These are phyloP conservation scores for Psilocybe cyanescens DNA, from an alignment of 768 basidiomycete genomes.

Conservation along the genomic window DNA sequence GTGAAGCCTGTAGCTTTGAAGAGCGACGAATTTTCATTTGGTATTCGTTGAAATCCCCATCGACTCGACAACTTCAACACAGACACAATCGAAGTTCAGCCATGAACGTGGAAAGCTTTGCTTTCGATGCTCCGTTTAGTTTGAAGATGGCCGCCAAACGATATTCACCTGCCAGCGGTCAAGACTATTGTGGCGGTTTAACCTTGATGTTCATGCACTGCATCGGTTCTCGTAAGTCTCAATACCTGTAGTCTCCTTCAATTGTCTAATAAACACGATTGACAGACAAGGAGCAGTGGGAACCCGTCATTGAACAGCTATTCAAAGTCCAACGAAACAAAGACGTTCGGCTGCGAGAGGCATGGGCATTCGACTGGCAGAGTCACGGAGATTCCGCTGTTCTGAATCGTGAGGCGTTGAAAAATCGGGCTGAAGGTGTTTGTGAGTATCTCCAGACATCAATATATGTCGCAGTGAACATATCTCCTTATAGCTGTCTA, in stretches of 20 bases:
- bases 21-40: too few relatives aligned
- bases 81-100: too few relatives aligned
- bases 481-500: constrained; percentile 30
- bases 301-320: constrained; percentile 44
- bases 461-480: not conserved
- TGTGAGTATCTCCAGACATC: constrained; percentile 30
- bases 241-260: not conserved
- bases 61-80: too few relatives aligned
- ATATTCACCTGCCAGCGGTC: constrained; percentile 34
- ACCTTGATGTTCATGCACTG: constrained; percentile 53
- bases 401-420: constrained; percentile 39
- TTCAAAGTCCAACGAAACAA: constrained; percentile 33
- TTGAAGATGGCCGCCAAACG: constrained; percentile 50
- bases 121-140: constrained; percentile 23
- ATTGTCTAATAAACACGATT: not conserved
- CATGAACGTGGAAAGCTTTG: constrained; percentile 19
- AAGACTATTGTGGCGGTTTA: constrained; percentile 34
- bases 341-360: constrained; percentile 39
- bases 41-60: too few relatives aligned
- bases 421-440: constrained; percentile 33
- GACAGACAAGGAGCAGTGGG: constrained; percentile 61
- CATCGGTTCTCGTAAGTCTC: constrained; percentile 46
- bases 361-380: constrained; percentile 56
- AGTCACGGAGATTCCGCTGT: constrained; percentile 53
- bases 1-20: not conserved